Conservation (phyloP, 192 early-diverging fungal genomes). For the Chytriomyces sp. region DNA sequence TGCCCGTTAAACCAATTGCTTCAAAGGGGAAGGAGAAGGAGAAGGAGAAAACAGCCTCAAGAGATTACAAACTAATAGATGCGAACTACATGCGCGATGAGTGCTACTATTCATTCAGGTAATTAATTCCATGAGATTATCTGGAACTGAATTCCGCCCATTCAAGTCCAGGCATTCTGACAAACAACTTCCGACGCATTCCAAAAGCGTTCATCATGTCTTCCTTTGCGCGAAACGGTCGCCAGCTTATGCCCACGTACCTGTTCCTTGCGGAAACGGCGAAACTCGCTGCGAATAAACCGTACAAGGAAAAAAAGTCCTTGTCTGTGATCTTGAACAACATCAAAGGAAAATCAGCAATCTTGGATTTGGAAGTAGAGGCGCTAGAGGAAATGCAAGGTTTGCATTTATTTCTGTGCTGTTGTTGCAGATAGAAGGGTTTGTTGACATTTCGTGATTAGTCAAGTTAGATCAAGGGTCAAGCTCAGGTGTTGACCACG, state of each 20-base stretch:
- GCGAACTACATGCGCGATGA: not conserved
- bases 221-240: not conserved
- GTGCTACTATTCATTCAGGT: slow-evolving; percentile 9
- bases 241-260: slow-evolving; percentile 20
- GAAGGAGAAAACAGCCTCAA: not conserved
- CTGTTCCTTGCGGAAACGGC: not conserved
- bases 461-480: too few relatives aligned
- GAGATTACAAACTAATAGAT: slow-evolving; percentile 16
- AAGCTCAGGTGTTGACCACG: not conserved
- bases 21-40: not conserved
- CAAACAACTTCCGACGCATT: slow-evolving; percentile 19
- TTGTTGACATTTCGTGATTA: not conserved
- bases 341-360: not conserved
- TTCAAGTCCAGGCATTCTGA: not conserved
- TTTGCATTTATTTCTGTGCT: not conserved
- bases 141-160: not conserved
- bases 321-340: not conserved
- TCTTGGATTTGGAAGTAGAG: slow-evolving; percentile 11
- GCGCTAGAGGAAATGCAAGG: slow-evolving; percentile 6
- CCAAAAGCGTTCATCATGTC: slow-evolving; percentile 2
- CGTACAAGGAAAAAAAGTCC: slow-evolving; percentile 5
- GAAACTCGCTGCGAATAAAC: not conserved
- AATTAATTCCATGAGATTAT: slow-evolving; percentile 4
- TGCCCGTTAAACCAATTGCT: not conserved
- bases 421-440: not conserved